These are phyloP conservation scores for Ilyonectria robusta DNA, from an alignment of 2,329 filamentous ascomycete species.

Conservation along the genomic window DNA sequence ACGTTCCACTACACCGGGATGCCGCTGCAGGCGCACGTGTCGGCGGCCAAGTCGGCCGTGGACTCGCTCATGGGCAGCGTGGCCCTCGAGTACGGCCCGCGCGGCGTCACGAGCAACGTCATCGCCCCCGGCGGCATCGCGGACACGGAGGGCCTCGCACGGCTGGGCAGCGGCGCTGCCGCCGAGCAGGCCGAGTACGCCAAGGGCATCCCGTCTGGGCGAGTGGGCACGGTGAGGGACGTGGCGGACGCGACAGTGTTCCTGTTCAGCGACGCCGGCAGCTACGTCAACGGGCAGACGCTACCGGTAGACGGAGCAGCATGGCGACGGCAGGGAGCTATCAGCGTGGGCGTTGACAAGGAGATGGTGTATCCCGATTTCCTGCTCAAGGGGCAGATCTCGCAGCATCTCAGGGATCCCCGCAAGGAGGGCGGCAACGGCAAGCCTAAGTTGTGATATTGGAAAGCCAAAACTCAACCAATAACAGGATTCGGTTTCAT, in stretches of 20 bases:
- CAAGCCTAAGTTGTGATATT: slow-evolving; percentile 58
- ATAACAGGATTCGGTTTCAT: slow-evolving; percentile 13
- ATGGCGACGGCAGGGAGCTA: slow-evolving; percentile 66
- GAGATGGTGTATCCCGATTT: slow-evolving; percentile 69
- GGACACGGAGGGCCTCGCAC: slow-evolving; percentile 84
- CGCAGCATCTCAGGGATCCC: slow-evolving; percentile 52
- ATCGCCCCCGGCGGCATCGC: slow-evolving; percentile 90
- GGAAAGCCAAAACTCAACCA: not conserved
- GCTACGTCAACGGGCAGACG: slow-evolving; percentile 87
- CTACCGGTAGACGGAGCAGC: slow-evolving; percentile 80
- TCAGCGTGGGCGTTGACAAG: slow-evolving; percentile 62
- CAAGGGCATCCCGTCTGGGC: slow-evolving; percentile 77
- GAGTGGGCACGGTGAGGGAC: slow-evolving; percentile 85
- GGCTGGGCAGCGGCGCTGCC: slow-evolving; percentile 63
- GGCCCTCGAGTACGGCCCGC: slow-evolving; percentile 90
- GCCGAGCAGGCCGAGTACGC: slow-evolving; percentile 52
- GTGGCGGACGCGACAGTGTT: slow-evolving; percentile 95
- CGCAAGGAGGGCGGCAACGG: slow-evolving; percentile 47
- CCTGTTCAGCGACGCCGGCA: slow-evolving; percentile 87
- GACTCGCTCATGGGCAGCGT: slow-evolving; percentile 87
- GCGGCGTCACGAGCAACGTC: slow-evolving; percentile 88
- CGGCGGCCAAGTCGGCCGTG: slow-evolving; percentile 90
- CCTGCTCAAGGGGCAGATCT: slow-evolving; percentile 53
- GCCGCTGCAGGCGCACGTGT: slow-evolving; percentile 90
- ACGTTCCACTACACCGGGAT: slow-evolving; percentile 92